A percentile compares a stretch with the other conserved stretches of the same genome.
These are phyloP conservation scores for Mallotus nudiflorus DNA, from an alignment of 345 rosid genomes.

Conservation along the genomic window DNA sequence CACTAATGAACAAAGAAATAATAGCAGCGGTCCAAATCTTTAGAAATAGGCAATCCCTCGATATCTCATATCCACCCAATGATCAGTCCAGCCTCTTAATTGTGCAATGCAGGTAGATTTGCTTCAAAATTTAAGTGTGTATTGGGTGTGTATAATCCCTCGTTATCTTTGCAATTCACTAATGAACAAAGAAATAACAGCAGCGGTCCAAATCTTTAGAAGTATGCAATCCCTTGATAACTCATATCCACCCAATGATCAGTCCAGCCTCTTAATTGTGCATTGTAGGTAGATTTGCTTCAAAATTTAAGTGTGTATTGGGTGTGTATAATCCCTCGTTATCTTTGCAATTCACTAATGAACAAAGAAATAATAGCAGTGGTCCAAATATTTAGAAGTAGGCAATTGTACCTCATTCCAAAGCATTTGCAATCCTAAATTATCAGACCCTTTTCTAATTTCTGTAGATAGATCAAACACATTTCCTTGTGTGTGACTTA, in stretches of 20 bases:
- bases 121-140: neutral
- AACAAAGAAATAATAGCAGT: neutral
- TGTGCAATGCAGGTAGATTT: neutral
- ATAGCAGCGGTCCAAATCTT: too few relatives aligned
- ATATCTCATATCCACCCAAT: too few relatives aligned
- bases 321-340: too few relatives aligned
- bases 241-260: neutral
- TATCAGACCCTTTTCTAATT: slow-evolving; percentile 2
- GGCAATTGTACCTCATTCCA: neutral
- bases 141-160: too few relatives aligned
- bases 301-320: neutral
- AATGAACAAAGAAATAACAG: neutral
- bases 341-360: neutral
- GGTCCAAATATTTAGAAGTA: neutral
- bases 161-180: neutral
- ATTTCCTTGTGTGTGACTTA: slow-evolving; percentile 11
- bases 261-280: neutral
- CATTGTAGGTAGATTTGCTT: neutral
- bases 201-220: neutral
- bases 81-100: neutral
- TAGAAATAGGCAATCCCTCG: too few relatives aligned
- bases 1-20: too few relatives aligned
- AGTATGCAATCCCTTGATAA: slow-evolving; percentile 8
- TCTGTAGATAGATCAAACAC: neutral
- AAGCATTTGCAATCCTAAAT: slow-evolving; percentile 8